Evolutionary conservation across 2,329 filamentous ascomycete species (phyloP).

Genomic region (Raffaelea ambrosiae): DNA sequence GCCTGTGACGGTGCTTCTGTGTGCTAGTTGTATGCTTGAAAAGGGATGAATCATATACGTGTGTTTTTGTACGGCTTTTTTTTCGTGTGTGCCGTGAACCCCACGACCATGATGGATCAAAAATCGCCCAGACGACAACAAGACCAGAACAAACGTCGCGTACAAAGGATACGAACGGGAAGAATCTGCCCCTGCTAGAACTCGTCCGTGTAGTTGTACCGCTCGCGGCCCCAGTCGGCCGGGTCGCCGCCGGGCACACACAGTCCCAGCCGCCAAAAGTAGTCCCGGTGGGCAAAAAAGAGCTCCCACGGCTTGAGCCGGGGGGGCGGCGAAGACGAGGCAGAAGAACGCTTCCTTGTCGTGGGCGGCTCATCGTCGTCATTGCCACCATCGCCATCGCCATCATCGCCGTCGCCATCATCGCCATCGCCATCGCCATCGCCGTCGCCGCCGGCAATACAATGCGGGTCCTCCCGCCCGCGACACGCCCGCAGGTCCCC

Average conservation of each 20-base stretch:
- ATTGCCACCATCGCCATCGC: too few species aligned
- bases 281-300: conserved; percentile 89
- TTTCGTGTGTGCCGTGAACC: too few species aligned
- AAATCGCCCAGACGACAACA: background rate
- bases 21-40: too few species aligned
- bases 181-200: too few species aligned
- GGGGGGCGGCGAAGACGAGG: too few species aligned
- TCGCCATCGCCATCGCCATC: conserved; percentile 11
- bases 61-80: too few species aligned
- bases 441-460: conserved; percentile 54
- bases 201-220: conserved; percentile 28
- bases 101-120: too few species aligned
- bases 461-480: conserved; percentile 62
- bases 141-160: background rate
- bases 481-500: conserved; percentile 63
- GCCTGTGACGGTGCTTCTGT: too few species aligned
- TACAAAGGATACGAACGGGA: background rate
- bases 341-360: too few species aligned
- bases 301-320: conserved; percentile 79
- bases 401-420: conserved; percentile 14
- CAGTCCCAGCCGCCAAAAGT: conserved; percentile 88
- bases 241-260: conserved; percentile 78
- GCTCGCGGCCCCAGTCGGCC: conserved; percentile 52
- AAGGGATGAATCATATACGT: too few species aligned
- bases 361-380: too few species aligned